phyloP scores from a whole-genome alignment of 2,329 filamentous ascomycete species.

The Trichophyton simii region DNA sequence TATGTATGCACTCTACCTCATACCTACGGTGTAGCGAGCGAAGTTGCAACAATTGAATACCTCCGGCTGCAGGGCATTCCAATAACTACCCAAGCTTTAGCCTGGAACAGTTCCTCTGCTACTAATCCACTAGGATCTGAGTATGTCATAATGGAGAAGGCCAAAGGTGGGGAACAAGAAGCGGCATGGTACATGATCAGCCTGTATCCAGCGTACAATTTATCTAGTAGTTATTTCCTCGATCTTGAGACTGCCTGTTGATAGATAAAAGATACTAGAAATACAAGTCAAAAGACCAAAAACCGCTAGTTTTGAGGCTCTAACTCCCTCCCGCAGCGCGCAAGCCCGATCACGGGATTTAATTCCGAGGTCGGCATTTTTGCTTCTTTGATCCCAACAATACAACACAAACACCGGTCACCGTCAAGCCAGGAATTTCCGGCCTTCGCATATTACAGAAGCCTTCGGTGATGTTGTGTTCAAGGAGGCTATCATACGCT shows the following conservation, averaged over 20 bases:
- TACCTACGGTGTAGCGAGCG: conserved; percentile 20
- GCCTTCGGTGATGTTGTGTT: background rate
- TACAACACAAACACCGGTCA: background rate
- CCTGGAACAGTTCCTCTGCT: conserved; percentile 11
- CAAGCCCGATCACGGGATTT: conserved; percentile 1
- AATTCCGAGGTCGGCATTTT: background rate
- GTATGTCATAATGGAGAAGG: conserved; percentile 24
- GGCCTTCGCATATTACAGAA: background rate
- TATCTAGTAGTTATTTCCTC: too few species aligned
- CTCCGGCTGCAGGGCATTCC: conserved; percentile 19
- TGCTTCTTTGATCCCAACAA: background rate
- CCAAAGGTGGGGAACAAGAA: conserved; percentile 16
- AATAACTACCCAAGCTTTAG: conserved; percentile 18
- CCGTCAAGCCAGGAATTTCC: background rate
- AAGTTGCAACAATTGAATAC: conserved; percentile 25
- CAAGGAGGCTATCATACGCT: background rate
- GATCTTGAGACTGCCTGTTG: too few species aligned
- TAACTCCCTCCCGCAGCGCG: background rate
- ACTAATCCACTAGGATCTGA: conserved; percentile 19
- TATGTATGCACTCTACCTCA: conserved; percentile 21
- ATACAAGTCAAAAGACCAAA: too few species aligned
- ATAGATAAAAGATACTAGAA: too few species aligned
- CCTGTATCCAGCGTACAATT: background rate
- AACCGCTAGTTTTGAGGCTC: background rate
- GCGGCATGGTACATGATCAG: conserved; percentile 9